These are phyloP conservation scores for Serendipita sp. DNA, from an alignment of 1,284 basidiomycete species.

Conservation along the genomic window DNA sequence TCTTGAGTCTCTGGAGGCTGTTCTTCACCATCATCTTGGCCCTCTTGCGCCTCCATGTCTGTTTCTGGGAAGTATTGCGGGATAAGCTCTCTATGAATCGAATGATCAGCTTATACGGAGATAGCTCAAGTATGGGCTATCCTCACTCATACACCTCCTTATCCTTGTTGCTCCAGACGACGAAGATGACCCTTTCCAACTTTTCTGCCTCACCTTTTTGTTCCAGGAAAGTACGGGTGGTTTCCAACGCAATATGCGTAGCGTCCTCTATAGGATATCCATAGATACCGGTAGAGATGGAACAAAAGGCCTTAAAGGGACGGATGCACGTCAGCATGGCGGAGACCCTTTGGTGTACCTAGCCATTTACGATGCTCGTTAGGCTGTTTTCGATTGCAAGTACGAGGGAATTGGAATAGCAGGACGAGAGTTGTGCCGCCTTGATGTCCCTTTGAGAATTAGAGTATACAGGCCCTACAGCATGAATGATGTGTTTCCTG, in stretches of 20 bases:
- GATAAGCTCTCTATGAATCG: background rate
- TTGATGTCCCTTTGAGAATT: conserved; percentile 27
- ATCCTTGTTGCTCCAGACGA: conserved; percentile 55
- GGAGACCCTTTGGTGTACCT: background rate
- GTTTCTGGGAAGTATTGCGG: background rate
- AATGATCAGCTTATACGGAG: background rate
- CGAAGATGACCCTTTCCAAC: conserved; percentile 62
- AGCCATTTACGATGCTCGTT: conserved; percentile 44
- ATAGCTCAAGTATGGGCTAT: background rate
- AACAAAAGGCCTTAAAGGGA: conserved; percentile 52
- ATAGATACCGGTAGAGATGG: conserved; percentile 69
- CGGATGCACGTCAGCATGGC: background rate
- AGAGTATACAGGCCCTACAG: conserved; percentile 77
- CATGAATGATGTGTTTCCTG: conserved; percentile 70
- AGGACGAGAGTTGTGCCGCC: conserved; percentile 48
- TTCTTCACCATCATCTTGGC: background rate
- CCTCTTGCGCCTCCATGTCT: background rate
- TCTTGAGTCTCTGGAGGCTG: conserved; percentile 45
- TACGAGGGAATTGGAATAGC: conserved; percentile 56
- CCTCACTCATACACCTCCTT: conserved; percentile 49
- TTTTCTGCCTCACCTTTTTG: conserved; percentile 38
- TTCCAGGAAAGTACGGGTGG: conserved; percentile 45
- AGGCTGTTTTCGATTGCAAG: conserved; percentile 45
- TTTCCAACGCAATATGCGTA: conserved; percentile 50
- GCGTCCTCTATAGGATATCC: conserved; percentile 63